Percentiles rank a stretch among this genome's conserved stretches.
phyloP scores from a whole-genome alignment of 495 filamentous ascomycete species.

The Aspergillus leporis region DNA sequence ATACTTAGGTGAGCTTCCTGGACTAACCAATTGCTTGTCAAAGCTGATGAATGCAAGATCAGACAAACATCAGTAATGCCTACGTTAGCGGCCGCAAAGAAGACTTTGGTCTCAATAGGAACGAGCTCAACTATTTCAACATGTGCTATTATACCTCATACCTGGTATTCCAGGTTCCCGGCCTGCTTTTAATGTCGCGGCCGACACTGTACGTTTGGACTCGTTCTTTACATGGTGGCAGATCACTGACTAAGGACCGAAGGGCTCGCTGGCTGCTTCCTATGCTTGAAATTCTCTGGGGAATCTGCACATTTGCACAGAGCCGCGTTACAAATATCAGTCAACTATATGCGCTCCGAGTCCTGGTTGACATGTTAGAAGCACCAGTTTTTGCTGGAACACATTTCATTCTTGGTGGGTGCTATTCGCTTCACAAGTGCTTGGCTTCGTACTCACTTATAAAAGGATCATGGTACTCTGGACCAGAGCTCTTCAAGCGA shows the following conservation, averaged over 20 bases:
- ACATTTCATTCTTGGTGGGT: conserved; percentile 39
- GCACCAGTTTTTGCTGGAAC: conserved; percentile 47
- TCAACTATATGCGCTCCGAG: conserved; percentile 51
- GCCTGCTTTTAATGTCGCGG: conserved; percentile 36
- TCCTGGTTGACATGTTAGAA: conserved; percentile 51
- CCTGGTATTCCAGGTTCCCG: conserved; percentile 41
- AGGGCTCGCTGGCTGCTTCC: conserved; percentile 41
- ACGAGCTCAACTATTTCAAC: conserved; percentile 49
- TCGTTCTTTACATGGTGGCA: not conserved
- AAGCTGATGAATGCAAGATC: conserved; percentile 28
- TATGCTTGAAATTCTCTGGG: conserved; percentile 31
- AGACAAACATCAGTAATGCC: conserved; percentile 51
- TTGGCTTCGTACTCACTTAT: not conserved
- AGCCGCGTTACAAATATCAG: conserved; percentile 35
- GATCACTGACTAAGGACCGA: not conserved
- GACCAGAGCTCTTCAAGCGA: conserved; percentile 40
- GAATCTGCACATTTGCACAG: conserved; percentile 35
- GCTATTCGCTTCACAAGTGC: not conserved
- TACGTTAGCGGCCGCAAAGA: conserved; percentile 62
- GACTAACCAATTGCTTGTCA: not conserved
- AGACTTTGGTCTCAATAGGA: conserved; percentile 56
- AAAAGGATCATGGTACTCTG: conserved; percentile 42
- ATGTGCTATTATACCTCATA: conserved; percentile 41
- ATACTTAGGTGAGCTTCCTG: conserved; percentile 26
- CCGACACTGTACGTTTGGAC: conserved; percentile 29